Evolutionary conservation across 2,329 filamentous ascomycete species (phyloP).

Genomic region (Fusarium denticulatum): DNA sequence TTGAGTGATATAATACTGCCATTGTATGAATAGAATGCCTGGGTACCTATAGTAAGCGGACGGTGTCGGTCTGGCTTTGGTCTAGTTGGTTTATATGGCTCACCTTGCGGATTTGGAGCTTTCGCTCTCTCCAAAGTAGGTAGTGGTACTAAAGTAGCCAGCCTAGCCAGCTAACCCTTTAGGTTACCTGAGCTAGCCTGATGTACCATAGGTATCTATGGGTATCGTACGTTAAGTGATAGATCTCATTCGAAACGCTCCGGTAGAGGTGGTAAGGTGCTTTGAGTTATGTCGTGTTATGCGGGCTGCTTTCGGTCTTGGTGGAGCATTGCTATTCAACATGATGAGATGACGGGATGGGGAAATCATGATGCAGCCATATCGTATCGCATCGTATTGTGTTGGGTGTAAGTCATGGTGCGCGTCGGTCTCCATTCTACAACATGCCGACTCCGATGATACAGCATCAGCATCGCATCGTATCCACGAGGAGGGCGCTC

Average conservation of each 20-base stretch:
- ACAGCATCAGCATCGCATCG: slow-evolving; percentile 29
- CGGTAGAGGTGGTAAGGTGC: slow-evolving; percentile 19
- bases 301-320: slow-evolving; percentile 2
- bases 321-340: slow-evolving; percentile 20
- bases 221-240: slow-evolving; percentile 31
- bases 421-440: slow-evolving; percentile 5
- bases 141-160: background rate
- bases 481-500: slow-evolving; percentile 25
- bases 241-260: slow-evolving; percentile 29
- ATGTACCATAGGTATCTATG: background rate
- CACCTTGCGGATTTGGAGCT: background rate
- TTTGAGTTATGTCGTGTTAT: background rate
- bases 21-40: background rate
- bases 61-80: slow-evolving; percentile 3
- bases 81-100: background rate
- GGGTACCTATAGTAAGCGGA: slow-evolving; percentile 11
- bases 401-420: background rate
- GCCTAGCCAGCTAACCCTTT: background rate
- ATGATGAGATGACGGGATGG: slow-evolving; percentile 32
- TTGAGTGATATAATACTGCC: slow-evolving; percentile 14
- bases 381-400: slow-evolving; percentile 20
- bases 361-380: slow-evolving; percentile 35
- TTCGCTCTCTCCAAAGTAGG: background rate
- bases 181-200: background rate
- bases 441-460: slow-evolving; percentile 26